Conservation (phyloP, 352 stramenopile genomes). For the Globisporangium okanoganense region DNA sequence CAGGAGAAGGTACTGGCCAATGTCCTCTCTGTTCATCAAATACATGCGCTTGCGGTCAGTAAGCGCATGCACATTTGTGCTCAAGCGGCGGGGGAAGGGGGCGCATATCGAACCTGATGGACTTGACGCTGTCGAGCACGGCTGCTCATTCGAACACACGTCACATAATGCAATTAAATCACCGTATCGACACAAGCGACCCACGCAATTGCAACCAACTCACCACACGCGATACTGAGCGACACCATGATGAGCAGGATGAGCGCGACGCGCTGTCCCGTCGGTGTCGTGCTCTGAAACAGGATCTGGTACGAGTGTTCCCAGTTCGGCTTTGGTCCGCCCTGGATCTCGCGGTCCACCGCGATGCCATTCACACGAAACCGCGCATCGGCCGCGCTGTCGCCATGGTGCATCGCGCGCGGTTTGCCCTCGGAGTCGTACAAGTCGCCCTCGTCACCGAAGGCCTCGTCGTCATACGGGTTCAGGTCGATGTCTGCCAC, state of each 20-base stretch:
- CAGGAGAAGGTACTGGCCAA: conserved; percentile 59
- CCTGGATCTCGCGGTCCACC: conserved; percentile 64
- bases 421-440: conserved; percentile 39
- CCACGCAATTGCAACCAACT: conserved; percentile 13
- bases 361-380: conserved; percentile 78
- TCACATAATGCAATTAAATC: background rate
- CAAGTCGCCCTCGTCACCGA: conserved; percentile 20
- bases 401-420: conserved; percentile 20
- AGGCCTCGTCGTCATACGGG: conserved; percentile 17
- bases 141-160: conserved; percentile 20
- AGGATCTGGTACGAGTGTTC: conserved; percentile 68
- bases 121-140: conserved; percentile 65
- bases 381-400: conserved; percentile 32
- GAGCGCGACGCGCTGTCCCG: conserved; percentile 60
- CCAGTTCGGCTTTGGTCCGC: conserved; percentile 62
- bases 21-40: conserved; percentile 31
- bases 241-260: conserved; percentile 68
- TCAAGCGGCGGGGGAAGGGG: background rate
- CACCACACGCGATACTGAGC: conserved; percentile 53
- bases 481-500: conserved; percentile 19
- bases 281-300: conserved; percentile 68
- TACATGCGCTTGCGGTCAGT: background rate
- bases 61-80: background rate
- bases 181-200: background rate
- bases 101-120: conserved; percentile 48